phyloP scores from a whole-genome alignment of 805 yeast species.

The Candida michaelii region DNA sequence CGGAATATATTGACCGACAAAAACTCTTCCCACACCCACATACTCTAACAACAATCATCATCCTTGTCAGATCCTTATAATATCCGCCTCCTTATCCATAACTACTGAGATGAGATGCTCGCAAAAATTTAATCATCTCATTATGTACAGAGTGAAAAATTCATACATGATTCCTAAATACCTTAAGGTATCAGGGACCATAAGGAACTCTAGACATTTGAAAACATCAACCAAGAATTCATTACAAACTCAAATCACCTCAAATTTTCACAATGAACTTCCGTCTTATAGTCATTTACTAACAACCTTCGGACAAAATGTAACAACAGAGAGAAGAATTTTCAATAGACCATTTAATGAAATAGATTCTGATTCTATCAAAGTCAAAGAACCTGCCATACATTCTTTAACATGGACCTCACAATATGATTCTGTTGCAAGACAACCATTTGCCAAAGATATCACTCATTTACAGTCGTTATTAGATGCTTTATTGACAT shows the following conservation, averaged over 20 bases:
- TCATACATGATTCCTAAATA: conserved; percentile 2
- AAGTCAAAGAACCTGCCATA: background rate
- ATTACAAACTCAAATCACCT: background rate
- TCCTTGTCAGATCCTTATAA: too few relatives aligned
- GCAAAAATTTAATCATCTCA: conserved; percentile 3
- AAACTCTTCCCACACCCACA: too few relatives aligned
- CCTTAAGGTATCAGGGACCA: background rate
- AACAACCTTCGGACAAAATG: conserved; percentile 1
- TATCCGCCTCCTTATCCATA: too few relatives aligned
- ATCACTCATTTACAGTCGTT: conserved; percentile 71
- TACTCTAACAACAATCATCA: too few relatives aligned
- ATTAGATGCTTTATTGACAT: conserved; percentile 72
- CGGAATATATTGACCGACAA: too few relatives aligned
- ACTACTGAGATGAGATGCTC: conserved; percentile 6
- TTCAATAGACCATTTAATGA: conserved; percentile 12
- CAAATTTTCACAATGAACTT: background rate
- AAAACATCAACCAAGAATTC: conserved; percentile 3
- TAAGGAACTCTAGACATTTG: background rate
- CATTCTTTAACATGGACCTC: conserved; percentile 37
- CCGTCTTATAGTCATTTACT: conserved; percentile 6
- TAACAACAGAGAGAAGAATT: background rate
- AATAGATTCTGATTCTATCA: conserved; percentile 9
- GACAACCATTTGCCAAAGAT: conserved; percentile 52
- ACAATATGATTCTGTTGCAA: conserved; percentile 37
- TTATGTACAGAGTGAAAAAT: conserved; percentile 6